phyloP scores from a whole-genome alignment of 2,329 filamentous ascomycete species.

The Cordyceps javanica region DNA sequence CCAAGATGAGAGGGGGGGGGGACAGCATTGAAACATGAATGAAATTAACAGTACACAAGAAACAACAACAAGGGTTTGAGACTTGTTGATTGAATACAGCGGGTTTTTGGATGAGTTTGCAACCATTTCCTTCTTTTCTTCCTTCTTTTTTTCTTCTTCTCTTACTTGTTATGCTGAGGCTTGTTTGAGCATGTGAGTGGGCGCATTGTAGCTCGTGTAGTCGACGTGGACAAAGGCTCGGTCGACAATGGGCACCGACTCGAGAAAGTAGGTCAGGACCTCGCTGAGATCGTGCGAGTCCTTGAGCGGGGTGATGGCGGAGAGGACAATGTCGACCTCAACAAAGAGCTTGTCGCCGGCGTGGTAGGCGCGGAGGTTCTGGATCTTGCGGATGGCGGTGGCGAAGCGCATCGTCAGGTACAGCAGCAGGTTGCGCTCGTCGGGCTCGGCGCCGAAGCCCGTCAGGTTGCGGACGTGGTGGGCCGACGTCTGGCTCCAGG shows the following conservation, averaged over 20 bases:
- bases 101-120: no score
- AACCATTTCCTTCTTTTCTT: no score
- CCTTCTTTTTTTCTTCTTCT: background rate
- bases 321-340: slow-evolving; percentile 74
- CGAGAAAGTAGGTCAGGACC: slow-evolving; percentile 75
- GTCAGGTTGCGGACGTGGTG: slow-evolving; percentile 77
- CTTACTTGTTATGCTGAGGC: background rate
- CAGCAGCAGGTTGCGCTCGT: slow-evolving; percentile 77
- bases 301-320: slow-evolving; percentile 66
- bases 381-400: slow-evolving; percentile 77
- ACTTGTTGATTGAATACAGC: no score
- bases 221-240: slow-evolving; percentile 64
- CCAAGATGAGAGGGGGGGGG: background rate
- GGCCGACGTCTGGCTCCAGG: slow-evolving; percentile 68
- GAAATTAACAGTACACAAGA: background rate
- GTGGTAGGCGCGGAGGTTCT: slow-evolving; percentile 79
- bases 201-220: slow-evolving; percentile 56
- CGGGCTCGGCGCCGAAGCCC: slow-evolving; percentile 70
- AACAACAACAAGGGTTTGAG: no score
- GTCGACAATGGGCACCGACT: slow-evolving; percentile 75
- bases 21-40: no score
- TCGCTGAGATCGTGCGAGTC: slow-evolving; percentile 77
- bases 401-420: slow-evolving; percentile 94
- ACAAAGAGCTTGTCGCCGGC: slow-evolving; percentile 80
- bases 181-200: slow-evolving; percentile 48